phyloP scores from a whole-genome alignment of 768 basidiomycete species.

The Suillus variegatus region DNA sequence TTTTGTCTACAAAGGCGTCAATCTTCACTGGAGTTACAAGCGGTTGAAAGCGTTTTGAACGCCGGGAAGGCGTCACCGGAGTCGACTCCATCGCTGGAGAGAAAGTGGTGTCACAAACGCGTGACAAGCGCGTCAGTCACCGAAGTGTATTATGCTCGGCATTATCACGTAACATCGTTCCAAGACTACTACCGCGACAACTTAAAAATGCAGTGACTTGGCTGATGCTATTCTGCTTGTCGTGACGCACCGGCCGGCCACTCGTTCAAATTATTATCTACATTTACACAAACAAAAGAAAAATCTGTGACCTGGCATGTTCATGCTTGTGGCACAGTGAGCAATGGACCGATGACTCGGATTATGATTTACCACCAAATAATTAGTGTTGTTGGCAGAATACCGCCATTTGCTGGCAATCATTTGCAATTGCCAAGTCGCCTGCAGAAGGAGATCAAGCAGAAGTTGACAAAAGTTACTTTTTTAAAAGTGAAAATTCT shows the following conservation, averaged over 20 bases:
- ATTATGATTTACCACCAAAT: too few species aligned
- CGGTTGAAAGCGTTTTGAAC: slow-evolving; percentile 38
- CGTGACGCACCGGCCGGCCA: background rate
- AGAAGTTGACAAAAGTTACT: too few species aligned
- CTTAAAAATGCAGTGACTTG: background rate
- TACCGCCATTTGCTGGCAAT: too few species aligned
- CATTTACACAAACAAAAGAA: background rate
- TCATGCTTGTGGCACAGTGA: background rate
- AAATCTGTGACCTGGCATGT: background rate
- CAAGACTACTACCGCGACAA: too few species aligned
- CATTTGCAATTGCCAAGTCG: too few species aligned
- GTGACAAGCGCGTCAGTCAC: slow-evolving; percentile 6
- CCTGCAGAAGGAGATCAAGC: too few species aligned
- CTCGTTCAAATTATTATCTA: background rate
- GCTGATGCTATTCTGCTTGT: background rate
- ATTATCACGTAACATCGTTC: too few species aligned
- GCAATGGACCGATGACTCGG: background rate
- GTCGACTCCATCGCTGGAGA: slow-evolving; percentile 4
- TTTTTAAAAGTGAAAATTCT: too few species aligned
- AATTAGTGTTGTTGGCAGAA: too few species aligned
- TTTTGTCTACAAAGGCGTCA: slow-evolving; percentile 28
- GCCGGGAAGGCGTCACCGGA: slow-evolving; percentile 34
- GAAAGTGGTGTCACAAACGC: background rate
- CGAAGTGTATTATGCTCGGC: too few species aligned
- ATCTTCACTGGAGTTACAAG: slow-evolving; percentile 31